Base-by-base conservation (phyloP, 164 flowering plant species). In the Macadamia tetraphylla region DNA sequence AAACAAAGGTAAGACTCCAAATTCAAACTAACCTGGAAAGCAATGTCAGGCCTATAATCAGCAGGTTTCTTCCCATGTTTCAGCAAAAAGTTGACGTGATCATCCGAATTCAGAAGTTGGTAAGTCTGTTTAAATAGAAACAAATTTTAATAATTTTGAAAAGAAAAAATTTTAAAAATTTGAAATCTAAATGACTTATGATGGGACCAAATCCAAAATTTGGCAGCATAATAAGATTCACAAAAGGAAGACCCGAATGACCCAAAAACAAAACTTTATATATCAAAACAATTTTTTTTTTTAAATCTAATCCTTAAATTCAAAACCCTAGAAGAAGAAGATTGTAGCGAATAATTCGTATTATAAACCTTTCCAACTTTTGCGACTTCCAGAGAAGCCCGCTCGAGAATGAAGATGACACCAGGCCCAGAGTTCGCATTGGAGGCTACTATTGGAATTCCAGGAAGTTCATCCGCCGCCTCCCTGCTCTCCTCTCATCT, bases 21-120 rank as follows among this genome's bases (percentile, higher is more conserved):
- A 42, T 53, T 52, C 11, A 13, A 12, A 73, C 82, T 65, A 70
- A 90, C 99, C 94, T 91, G 96, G 70, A 89, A 88, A 68, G 77
- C 81, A 69, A 94, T 94, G 73, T 92, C 99, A 52, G 97, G 97
- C 64, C 98, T 84, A 73, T 87, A 94, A 70, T 89, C 86, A 65
- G 81, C 87, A 63, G 92, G 96, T 64, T 92, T 82, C 67, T 66
- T 78, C 18, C 80, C 80, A 63, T 92, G 84, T 70, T 70, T 88
- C 76, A 66, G 65, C 66, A 95, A 73, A 73, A 84, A 92, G 75
- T 82, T 82, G 62, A 88, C 56, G 75, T 94, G 97, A 29, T 94
- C 96, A 18, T 92, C 96, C 0, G 96, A 87, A 67, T 85, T 95
- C 79, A 92, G 65, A 51, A 95, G 71, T 75, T 87, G 92, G 57